phyloP scores from a whole-genome alignment of 2,329 filamentous ascomycete species.

The Seiridium unicorne region DNA sequence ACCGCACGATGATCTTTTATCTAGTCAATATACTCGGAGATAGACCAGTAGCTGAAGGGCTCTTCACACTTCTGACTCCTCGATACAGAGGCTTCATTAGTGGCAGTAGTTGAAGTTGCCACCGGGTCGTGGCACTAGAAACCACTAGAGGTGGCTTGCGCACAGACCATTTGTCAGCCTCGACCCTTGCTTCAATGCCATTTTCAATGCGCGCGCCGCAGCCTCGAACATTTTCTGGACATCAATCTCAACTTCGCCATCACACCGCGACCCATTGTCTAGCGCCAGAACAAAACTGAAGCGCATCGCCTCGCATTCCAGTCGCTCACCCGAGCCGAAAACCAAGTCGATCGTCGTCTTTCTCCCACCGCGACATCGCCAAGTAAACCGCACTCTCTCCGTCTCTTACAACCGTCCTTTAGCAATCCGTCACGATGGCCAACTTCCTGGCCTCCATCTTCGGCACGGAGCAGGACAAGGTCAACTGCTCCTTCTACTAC shows the following conservation, averaged over 20 bases:
- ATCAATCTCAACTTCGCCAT: background rate
- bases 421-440: constrained; percentile 59
- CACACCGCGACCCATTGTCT: background rate
- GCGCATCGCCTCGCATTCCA: too few species aligned
- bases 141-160: background rate
- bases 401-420: background rate
- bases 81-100: too few species aligned
- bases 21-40: too few species aligned
- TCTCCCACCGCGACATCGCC: background rate
- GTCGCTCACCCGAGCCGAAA: too few species aligned
- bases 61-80: too few species aligned
- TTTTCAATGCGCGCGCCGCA: background rate
- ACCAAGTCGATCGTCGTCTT: background rate
- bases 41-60: too few species aligned
- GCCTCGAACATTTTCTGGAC: background rate
- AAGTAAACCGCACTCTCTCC: too few species aligned
- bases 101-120: too few species aligned
- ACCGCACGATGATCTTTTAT: too few species aligned
- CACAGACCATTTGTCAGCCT: constrained; percentile 4
- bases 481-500: constrained; percentile 99
- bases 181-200: background rate
- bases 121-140: too few species aligned
- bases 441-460: constrained; percentile 99
- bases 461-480: constrained; percentile 98
- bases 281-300: background rate